Evolutionary conservation across 257 asterid species (phyloP).

Genomic region (Perilla frutescens): DNA sequence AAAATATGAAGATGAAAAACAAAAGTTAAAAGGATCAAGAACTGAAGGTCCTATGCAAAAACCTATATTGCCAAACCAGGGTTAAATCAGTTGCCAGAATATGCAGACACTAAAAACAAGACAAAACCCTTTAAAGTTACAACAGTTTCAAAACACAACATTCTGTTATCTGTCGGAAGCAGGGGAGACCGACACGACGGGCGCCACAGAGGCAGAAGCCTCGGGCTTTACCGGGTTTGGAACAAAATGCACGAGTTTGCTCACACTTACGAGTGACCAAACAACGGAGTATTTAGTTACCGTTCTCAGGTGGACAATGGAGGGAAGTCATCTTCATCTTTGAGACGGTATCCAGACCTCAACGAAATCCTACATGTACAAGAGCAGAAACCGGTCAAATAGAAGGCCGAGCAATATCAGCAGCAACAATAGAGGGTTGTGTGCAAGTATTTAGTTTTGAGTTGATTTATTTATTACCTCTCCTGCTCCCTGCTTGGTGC

Average conservation of each 20-base stretch:
- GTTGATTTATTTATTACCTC: constrained; percentile 56
- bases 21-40: neutral
- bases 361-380: constrained; percentile 61
- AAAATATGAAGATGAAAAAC: constrained; percentile 17
- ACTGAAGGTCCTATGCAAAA: constrained; percentile 28
- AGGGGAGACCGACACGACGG: too few species aligned
- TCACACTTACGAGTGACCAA: constrained; percentile 25
- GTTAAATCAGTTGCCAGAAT: constrained; percentile 31
- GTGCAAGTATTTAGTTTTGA: constrained; percentile 11
- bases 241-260: neutral
- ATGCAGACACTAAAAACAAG: constrained; percentile 24
- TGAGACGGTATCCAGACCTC: constrained; percentile 69
- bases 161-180: constrained; percentile 3
- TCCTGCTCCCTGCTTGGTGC: constrained; percentile 48
- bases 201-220: constrained; percentile 46
- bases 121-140: constrained; percentile 21
- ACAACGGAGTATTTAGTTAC: constrained; percentile 1
- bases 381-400: constrained; percentile 42
- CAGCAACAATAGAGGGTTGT: constrained; percentile 33
- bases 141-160: neutral
- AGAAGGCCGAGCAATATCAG: constrained; percentile 35
- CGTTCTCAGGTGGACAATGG: constrained; percentile 61
- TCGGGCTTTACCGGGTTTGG: constrained; percentile 44
- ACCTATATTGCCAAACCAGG: constrained; percentile 35
- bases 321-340: constrained; percentile 87